A percentile compares a stretch with the other conserved stretches of the same genome.
phyloP scores from a whole-genome alignment of 1,139 yeast species.

The Yamadazyma siamensis region DNA sequence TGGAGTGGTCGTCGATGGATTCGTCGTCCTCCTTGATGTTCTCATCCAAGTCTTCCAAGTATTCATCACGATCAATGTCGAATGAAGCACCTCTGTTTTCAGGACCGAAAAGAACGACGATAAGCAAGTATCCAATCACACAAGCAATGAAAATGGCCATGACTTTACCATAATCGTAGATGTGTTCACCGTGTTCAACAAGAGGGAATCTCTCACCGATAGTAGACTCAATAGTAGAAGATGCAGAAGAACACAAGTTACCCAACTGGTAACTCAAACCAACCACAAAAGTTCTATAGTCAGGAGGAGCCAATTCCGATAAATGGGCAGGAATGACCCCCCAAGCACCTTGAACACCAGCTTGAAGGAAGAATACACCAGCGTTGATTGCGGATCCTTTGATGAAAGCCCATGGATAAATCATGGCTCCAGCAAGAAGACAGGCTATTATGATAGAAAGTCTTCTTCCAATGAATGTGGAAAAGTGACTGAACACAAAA shows the following conservation, averaged over 20 bases:
- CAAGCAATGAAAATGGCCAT: slow-evolving; percentile 85
- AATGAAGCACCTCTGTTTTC: slow-evolving; percentile 54
- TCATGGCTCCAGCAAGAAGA: slow-evolving; percentile 61
- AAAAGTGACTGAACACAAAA: slow-evolving; percentile 30
- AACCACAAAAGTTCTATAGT: slow-evolving; percentile 66
- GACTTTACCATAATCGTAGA: slow-evolving; percentile 42
- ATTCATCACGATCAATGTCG: slow-evolving; percentile 23
- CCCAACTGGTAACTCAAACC: slow-evolving; percentile 84
- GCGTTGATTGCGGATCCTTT: slow-evolving; percentile 60
- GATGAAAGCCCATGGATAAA: slow-evolving; percentile 73
- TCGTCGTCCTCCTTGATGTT: slow-evolving; percentile 12
- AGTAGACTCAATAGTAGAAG: slow-evolving; percentile 77
- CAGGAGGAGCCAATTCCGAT: slow-evolving; percentile 74
- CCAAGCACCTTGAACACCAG: slow-evolving; percentile 86
- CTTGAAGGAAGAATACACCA: slow-evolving; percentile 74
- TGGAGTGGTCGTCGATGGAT: slow-evolving; percentile 8
- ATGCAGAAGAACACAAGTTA: slow-evolving; percentile 78
- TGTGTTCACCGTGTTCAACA: slow-evolving; percentile 10
- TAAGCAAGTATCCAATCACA: slow-evolving; percentile 60
- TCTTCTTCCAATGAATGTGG: slow-evolving; percentile 36
- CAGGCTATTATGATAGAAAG: slow-evolving; percentile 49
- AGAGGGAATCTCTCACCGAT: slow-evolving; percentile 67
- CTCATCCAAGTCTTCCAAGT: slow-evolving; percentile 13
- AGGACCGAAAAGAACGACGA: slow-evolving; percentile 68
- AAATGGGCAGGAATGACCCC: slow-evolving; percentile 80